Evolutionary conservation across 768 basidiomycete species (phyloP), one percentile per base, ranked within the genome.

Genomic region (Kwoniella sp.): DNA sequence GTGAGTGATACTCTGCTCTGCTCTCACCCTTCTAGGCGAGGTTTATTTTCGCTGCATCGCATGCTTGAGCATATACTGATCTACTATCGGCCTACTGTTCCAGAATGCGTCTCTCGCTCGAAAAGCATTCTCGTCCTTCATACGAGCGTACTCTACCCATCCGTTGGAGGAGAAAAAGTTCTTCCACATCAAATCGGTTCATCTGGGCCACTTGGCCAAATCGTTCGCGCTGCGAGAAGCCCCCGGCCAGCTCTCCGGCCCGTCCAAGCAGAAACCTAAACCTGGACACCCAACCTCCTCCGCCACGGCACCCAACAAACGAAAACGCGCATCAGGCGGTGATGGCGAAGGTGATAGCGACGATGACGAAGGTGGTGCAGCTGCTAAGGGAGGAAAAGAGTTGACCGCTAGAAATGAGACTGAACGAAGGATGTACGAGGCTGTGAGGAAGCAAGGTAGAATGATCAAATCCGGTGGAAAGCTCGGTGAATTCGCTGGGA

Each of bases 71-170:
- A n/a, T n/a, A 45, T 45, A 45, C 41, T 45, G 41, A 45, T n/a
- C n/a, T n/a, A n/a, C 41, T 45, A n/a, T 45, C n/a, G n/a, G n/a
- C n/a, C n/a, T n/a, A n/a, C 20, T 1, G 1, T n/a, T 17, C 17
- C 69, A 98, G 96, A 89, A 94, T 74, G 84, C 87, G 13, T 84
- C 84, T 15, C 78, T 89, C 17, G 93, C 96, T 20, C 87, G 91
- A 29, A 89, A 86, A 72, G 96, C 93, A 0, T 99, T 89, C 82
- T 84, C 87, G 37, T 96, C 95, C 0, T 93, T 95, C 79, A 88
- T 97, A 83, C 87, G 95, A 59, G 96, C 96, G 0, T 99, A 98
- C 80, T 90, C 96, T 30, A 99, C 96, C 0, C 96, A 99, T 82
- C 94, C 96, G 0, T 86, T 90, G 17, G 88, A 89, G 66, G 96